Conservation (phyloP, 2,329 filamentous ascomycete genomes). For the Apiospora koreana region DNA sequence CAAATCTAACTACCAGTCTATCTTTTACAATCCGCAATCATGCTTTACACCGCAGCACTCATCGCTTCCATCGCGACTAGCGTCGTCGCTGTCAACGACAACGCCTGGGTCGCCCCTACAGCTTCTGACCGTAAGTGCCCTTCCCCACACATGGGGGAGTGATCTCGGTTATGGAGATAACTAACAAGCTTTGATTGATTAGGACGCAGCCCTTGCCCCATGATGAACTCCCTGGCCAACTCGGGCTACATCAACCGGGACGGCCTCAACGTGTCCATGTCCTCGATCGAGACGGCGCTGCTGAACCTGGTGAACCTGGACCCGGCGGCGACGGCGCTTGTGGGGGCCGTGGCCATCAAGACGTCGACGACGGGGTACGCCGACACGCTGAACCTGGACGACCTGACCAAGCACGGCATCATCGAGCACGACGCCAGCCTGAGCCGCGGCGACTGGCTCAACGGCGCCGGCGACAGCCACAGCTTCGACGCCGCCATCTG, state of each 20-base stretch:
- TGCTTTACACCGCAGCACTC: background rate
- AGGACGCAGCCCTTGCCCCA: slow-evolving; percentile 44
- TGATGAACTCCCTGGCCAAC: slow-evolving; percentile 54
- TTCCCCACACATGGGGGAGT: background rate
- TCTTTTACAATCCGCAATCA: background rate
- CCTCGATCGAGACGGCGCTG: slow-evolving; percentile 40
- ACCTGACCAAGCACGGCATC: slow-evolving; percentile 11
- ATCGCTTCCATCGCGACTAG: background rate
- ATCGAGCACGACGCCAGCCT: slow-evolving; percentile 17
- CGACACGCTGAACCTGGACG: slow-evolving; percentile 40
- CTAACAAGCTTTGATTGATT: too few species aligned
- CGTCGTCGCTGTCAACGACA: background rate
- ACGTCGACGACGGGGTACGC: slow-evolving; percentile 46
- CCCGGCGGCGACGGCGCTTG: slow-evolving; percentile 35
- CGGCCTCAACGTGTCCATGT: slow-evolving; percentile 42
- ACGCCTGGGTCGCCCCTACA: background rate
- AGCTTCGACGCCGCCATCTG: slow-evolving; percentile 8
- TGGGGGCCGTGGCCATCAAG: slow-evolving; percentile 44
- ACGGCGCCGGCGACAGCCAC: slow-evolving; percentile 7
- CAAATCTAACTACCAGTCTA: background rate
- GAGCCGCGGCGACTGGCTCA: slow-evolving; percentile 9
- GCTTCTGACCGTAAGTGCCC: slow-evolving; percentile 1
- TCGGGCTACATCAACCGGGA: slow-evolving; percentile 49
- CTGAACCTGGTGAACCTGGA: slow-evolving; percentile 45
- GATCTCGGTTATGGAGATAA: too few species aligned